phyloP scores from a whole-genome alignment of 352 stramenopile genomes.

The Phytopythium oedochilum region DNA sequence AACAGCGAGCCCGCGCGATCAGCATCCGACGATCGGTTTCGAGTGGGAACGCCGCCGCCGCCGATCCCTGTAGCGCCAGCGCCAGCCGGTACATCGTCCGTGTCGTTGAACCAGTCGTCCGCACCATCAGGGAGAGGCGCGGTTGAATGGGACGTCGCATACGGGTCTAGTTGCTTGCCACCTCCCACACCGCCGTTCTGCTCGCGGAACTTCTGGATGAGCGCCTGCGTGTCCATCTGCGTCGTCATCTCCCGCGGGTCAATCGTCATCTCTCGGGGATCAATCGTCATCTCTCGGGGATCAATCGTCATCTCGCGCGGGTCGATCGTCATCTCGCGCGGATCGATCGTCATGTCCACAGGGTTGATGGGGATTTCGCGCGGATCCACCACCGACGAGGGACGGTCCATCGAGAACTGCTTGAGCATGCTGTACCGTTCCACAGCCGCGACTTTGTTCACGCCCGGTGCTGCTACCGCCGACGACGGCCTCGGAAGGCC shows the following conservation, averaged over 20 bases:
- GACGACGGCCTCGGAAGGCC: not conserved
- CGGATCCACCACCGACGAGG: not conserved
- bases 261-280: not conserved
- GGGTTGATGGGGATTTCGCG: not conserved
- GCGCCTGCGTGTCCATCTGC: conserved; percentile 15
- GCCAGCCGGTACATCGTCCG: too few relatives aligned
- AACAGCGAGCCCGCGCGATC: conserved; percentile 1
- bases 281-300: conserved; percentile 1
- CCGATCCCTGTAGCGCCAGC: too few relatives aligned
- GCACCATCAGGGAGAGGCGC: conserved; percentile 14
- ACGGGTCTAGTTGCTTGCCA: conserved; percentile 8
- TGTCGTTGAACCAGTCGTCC: conserved; percentile 27
- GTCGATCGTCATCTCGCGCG: conserved; percentile 3
- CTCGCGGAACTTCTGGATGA: conserved; percentile 29
- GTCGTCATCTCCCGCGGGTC: conserved; percentile 8
- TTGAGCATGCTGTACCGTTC: conserved; percentile 7
- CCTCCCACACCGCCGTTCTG: conserved; percentile 13
- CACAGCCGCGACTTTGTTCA: not conserved
- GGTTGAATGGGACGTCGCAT: conserved; percentile 7
- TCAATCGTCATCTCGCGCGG: conserved; percentile 5
- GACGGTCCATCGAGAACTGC: not conserved
- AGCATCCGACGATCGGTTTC: not conserved
- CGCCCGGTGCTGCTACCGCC: too few relatives aligned
- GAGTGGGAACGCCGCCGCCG: not conserved
- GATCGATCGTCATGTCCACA: conserved; percentile 1